These are phyloP conservation scores for Boeremia lycopersici DNA, from an alignment of 2,329 filamentous ascomycete genomes.

Conservation along the genomic window DNA sequence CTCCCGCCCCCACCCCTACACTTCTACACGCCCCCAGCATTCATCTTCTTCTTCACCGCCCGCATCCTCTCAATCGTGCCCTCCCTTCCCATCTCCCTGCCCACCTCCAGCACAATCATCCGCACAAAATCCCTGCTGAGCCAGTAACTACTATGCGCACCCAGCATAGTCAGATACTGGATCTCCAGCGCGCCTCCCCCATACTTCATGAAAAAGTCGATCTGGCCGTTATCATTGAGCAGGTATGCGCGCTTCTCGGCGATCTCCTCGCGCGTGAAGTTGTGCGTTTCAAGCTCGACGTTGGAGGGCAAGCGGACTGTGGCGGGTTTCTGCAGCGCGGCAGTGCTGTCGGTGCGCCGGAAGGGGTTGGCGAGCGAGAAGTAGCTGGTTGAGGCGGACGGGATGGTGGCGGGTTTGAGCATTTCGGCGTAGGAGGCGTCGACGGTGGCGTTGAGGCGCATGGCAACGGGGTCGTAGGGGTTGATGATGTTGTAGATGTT, in stretches of 20 bases:
- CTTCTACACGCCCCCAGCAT: constrained; percentile 4
- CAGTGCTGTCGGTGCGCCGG: constrained; percentile 35
- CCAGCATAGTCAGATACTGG: constrained; percentile 96
- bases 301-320: constrained; percentile 53
- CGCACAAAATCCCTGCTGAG: constrained; percentile 83
- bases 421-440: constrained; percentile 79
- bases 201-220: constrained; percentile 86
- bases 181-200: constrained; percentile 89
- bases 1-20: neutral
- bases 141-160: constrained; percentile 96
- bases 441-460: constrained; percentile 87
- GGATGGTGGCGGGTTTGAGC: constrained; percentile 79
- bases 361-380: constrained; percentile 51
- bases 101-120: constrained; percentile 87
- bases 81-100: constrained; percentile 71
- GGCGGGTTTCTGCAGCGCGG: constrained; percentile 34
- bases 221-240: constrained; percentile 94
- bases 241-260: constrained; percentile 86
- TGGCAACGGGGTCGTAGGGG: constrained; percentile 80
- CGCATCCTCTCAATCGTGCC: constrained; percentile 60
- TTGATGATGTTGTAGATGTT: constrained; percentile 96
- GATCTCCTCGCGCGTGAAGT: constrained; percentile 90
- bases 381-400: constrained; percentile 66
- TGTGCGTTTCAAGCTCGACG: constrained; percentile 92
- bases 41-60: constrained; percentile 58